Base-by-base conservation (phyloP, 768 basidiomycete genomes). In the Suillus placidus region DNA sequence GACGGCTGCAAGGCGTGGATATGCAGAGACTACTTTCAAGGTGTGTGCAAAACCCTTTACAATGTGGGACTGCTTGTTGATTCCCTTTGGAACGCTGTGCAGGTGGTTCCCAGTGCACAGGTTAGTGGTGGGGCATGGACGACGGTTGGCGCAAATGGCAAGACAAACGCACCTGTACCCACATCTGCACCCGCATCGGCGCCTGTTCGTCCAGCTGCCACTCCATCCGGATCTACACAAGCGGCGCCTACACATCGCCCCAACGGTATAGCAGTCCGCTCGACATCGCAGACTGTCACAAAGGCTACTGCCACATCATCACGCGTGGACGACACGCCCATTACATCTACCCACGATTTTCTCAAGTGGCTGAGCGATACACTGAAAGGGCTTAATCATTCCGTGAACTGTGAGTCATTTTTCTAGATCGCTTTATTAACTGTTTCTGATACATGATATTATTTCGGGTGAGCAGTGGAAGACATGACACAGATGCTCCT, bases 401-500 rank as follows among this genome's bases (percentile, higher is more conserved):
- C 80, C 3, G 86, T 88, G 54, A 87, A 87, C 68, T 73, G 88
- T 89, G 70, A 70, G 84, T 75, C 34, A 61, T 54, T 42, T 71
- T 12, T 40, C 45, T 30, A 54, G 30, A 54, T 58, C 6, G 35
- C 43, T 6, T 35, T 3, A 35, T n/a, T 26, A 20, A 40, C n/a
- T 35, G 9, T 26, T 42, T n/a, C 42, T 47, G n/a, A 55, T 66
- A 35, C 20, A 45, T 12, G 30, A 64, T 18, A 43, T 10, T 13
- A 47, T n/a, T 57, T 43, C 30, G 52, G 12, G 32, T 16, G 35
- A 61, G 5, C 71, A 97, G 96, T 97, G 62, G 97, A 99, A 75
- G 97, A 99, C 70, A 95, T 99, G 74, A 89, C 94, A 73, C 90
- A 92, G 55, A 97, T 99, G 94, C 81, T 99, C 30, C 85, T 99